Evolutionary conservation across 2,329 filamentous ascomycete genomes (phyloP).

Genomic region (Ascochyta rabiei): DNA sequence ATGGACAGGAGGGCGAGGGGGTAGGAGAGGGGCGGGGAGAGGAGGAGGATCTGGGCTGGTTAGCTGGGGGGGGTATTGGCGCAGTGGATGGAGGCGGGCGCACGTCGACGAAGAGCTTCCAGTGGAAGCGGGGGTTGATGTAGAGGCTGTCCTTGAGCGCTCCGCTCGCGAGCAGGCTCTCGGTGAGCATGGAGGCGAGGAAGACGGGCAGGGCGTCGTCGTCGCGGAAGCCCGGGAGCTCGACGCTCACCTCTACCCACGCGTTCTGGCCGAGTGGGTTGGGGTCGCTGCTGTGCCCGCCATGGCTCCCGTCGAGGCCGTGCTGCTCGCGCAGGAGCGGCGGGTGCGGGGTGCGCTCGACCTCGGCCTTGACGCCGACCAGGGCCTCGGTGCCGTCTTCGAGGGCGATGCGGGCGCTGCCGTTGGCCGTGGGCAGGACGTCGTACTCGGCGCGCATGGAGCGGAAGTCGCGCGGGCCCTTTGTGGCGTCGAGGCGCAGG

Average conservation of each 20-base stretch:
- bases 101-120: slow-evolving; percentile 87
- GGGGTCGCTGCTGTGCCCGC: slow-evolving; percentile 33
- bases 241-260: slow-evolving; percentile 90
- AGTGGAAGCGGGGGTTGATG: slow-evolving; percentile 93
- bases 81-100: background rate
- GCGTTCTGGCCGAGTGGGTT: slow-evolving; percentile 60
- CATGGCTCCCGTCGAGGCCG: slow-evolving; percentile 52
- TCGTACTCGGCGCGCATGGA: slow-evolving; percentile 88
- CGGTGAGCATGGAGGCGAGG: slow-evolving; percentile 83
- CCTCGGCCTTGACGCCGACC: slow-evolving; percentile 93
- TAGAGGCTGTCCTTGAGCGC: slow-evolving; percentile 71
- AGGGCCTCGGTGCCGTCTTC: slow-evolving; percentile 95
- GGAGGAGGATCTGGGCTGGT: slow-evolving; percentile 69
- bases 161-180: slow-evolving; percentile 79
- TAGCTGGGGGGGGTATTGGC: background rate
- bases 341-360: slow-evolving; percentile 69
- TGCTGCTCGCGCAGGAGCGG: slow-evolving; percentile 28
- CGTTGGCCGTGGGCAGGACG: slow-evolving; percentile 87
- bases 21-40: slow-evolving; percentile 91
- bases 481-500: slow-evolving; percentile 76
- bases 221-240: slow-evolving; percentile 88
- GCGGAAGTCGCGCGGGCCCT: slow-evolving; percentile 78
- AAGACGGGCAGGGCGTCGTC: slow-evolving; percentile 91
- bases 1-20: slow-evolving; percentile 90
- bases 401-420: slow-evolving; percentile 91